Percentiles rank a stretch among this genome's conserved stretches.
Conservation (phyloP, 768 basidiomycete species). For the Mycena polygramma region DNA sequence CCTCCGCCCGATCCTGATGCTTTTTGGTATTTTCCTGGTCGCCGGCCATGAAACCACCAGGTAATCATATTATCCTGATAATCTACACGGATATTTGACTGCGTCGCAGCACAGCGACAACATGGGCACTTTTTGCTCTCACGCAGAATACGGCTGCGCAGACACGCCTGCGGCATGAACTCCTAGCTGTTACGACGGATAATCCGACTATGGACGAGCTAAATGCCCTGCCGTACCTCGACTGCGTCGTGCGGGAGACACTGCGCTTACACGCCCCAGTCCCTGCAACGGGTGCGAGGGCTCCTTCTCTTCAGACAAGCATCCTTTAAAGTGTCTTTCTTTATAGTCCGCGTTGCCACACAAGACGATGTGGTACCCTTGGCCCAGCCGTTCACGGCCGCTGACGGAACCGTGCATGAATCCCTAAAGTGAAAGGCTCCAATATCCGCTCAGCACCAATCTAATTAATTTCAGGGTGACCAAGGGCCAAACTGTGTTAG, state of each 20-base stretch:
- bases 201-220: conserved; percentile 69
- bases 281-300: conserved; percentile 38
- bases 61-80: neutral
- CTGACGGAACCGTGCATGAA: conserved; percentile 46
- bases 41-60: conserved; percentile 63
- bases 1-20: too few relatives aligned
- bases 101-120: conserved; percentile 44
- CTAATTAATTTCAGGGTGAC: conserved; percentile 41
- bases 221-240: conserved; percentile 65
- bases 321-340: neutral
- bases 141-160: conserved; percentile 56
- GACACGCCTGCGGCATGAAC: conserved; percentile 60
- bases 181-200: conserved; percentile 53
- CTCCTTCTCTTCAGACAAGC: neutral
- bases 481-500: conserved; percentile 31
- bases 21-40: too few relatives aligned
- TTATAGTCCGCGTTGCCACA: conserved; percentile 45
- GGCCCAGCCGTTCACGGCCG: conserved; percentile 52
- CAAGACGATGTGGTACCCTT: conserved; percentile 58
- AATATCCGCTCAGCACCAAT: conserved; percentile 40
- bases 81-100: neutral
- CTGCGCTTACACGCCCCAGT: conserved; percentile 60
- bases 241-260: conserved; percentile 61
- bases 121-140: conserved; percentile 63
- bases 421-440: conserved; percentile 49